Evolutionary conservation across 768 basidiomycete genomes (phyloP).

Genomic region (Lactarius hengduanensis): DNA sequence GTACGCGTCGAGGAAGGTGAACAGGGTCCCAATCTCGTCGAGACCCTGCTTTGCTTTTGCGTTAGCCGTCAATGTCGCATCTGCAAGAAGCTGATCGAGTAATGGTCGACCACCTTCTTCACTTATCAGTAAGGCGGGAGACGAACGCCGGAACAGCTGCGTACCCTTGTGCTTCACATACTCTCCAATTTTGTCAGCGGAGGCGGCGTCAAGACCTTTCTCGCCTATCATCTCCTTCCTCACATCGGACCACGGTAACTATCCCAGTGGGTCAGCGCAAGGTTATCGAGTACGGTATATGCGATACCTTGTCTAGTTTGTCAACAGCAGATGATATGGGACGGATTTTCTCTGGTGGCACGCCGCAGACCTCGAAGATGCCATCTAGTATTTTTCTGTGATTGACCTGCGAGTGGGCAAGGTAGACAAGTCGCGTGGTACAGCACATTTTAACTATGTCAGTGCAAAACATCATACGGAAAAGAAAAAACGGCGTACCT

Average conservation of each 20-base stretch:
- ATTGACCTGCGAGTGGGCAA: conserved; percentile 59
- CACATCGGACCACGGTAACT: conserved; percentile 86
- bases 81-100: conserved; percentile 64
- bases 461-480: neutral
- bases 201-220: conserved; percentile 77
- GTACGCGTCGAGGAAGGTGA: conserved; percentile 79
- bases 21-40: conserved; percentile 81
- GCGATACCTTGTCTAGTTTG: conserved; percentile 88
- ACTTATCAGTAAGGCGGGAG: conserved; percentile 1
- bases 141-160: conserved; percentile 11
- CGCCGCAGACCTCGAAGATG: conserved; percentile 95
- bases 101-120: conserved; percentile 71
- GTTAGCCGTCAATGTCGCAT: conserved; percentile 65
- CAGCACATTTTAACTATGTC: too few relatives aligned
- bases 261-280: neutral
- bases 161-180: conserved; percentile 94
- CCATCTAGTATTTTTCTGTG: conserved; percentile 97
- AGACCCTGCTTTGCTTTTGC: conserved; percentile 77
- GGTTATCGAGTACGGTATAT: neutral
- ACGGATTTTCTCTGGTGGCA: conserved; percentile 84
- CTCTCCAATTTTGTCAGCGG: conserved; percentile 94
- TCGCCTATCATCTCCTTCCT: conserved; percentile 96
- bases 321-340: conserved; percentile 96
- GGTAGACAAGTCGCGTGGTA: neutral
- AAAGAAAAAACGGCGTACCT: conserved; percentile 46